Base-by-base conservation (phyloP, 331 rosid genomes). In the Malus hybrid region DNA sequence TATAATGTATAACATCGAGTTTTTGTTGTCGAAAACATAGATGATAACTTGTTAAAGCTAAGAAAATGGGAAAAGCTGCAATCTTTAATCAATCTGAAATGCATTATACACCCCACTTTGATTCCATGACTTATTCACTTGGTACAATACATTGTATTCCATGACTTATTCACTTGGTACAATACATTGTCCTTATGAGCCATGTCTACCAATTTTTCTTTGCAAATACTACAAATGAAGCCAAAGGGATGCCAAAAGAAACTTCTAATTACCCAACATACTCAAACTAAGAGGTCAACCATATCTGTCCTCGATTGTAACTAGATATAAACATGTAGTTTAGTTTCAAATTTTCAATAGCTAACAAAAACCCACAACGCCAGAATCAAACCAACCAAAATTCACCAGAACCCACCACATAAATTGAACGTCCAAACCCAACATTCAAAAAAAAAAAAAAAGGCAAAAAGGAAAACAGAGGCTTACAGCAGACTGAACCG, bases 401-500 rank as follows among this genome's bases (percentile, higher is more conserved):
- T 5, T 7, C 18, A 30, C 26, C 15, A 64, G 56, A 32, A 4
- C 56, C 79, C 55, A 52, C 32, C 56, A 75, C 6, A 48, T 32
- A 71, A n/a, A 29, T 30, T 19, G 13, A 10, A 12, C 61, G 10
- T 3, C 18, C 12, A 53, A 15, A 9, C 63, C 75, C 28, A 62
- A 1, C n/a, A 69, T 33, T 75, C 5, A 7, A 15, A 6, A 66
- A 71, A 65, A 46, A 65, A 46, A 52, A 73, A 28, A 4, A 3
- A 16, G 61, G 13, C 28, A 9, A 22, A 58, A 58, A 22, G 2
- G 6, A 39, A 24, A 50, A 76, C 52, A 70, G 55, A 63, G 20
- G 80, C 92, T 87, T 82, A 89, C 93, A 18, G 79, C 56, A 26
- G 90, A 84, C 73, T 86, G 91, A 70, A 75, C 70, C 29, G 69